Conservation (phyloP, 2,329 filamentous ascomycete genomes). For the Pseudofabraea citricarpa region DNA sequence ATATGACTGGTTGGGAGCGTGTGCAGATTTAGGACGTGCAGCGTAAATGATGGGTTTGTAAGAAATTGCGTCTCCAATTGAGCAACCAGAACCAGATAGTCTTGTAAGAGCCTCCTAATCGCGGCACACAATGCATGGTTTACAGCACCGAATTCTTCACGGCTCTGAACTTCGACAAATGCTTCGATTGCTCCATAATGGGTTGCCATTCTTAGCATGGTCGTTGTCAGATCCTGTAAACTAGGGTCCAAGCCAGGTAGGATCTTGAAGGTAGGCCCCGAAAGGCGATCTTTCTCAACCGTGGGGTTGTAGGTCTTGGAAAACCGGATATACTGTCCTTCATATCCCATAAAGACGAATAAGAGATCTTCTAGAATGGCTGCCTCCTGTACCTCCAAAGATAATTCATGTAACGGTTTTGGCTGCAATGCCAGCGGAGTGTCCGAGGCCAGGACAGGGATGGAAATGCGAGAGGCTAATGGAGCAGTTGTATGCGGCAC, state of each 20-base stretch:
- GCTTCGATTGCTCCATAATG: constrained; percentile 89
- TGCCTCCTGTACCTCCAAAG: constrained; percentile 77
- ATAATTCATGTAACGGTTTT: constrained; percentile 62
- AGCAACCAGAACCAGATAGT: constrained; percentile 88
- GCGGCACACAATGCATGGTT: constrained; percentile 96
- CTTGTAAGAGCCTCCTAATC: constrained; percentile 83
- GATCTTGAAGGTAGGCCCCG: constrained; percentile 77
- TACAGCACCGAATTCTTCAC: constrained; percentile 88
- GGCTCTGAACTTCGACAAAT: constrained; percentile 90
- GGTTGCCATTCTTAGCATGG: constrained; percentile 90
- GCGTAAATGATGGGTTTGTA: constrained; percentile 81
- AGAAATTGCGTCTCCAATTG: constrained; percentile 92
- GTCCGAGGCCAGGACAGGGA: constrained; percentile 69
- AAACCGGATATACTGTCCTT: constrained; percentile 95
- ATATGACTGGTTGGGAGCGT: constrained; percentile 87
- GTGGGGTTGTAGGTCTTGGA: constrained; percentile 75
- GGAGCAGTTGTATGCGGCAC: constrained; percentile 58
- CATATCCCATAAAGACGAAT: constrained; percentile 96
- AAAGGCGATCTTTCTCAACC: constrained; percentile 80
- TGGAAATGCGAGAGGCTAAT: constrained; percentile 43
- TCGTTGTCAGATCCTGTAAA: constrained; percentile 77
- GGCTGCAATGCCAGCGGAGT: constrained; percentile 68
- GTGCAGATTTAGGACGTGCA: constrained; percentile 90
- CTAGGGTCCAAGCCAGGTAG: constrained; percentile 84
- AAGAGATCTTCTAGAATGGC: constrained; percentile 85